phyloP scores from a whole-genome alignment of 2,329 filamentous ascomycete species.

The Passalora sequoiae region DNA sequence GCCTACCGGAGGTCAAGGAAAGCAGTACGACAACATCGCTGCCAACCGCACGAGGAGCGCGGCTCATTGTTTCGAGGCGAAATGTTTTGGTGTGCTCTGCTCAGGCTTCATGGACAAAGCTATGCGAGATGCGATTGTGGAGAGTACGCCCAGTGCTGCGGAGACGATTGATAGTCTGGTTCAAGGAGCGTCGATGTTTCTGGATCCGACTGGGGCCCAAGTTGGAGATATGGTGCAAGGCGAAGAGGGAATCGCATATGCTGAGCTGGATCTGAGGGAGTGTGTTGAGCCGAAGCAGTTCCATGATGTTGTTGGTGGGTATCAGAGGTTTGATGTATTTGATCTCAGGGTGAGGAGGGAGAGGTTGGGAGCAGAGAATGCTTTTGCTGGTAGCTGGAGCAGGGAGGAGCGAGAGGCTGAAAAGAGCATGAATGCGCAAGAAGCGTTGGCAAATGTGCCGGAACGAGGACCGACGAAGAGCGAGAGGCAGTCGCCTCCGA shows the following conservation, averaged over 20 bases:
- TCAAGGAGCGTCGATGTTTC: conserved; percentile 46
- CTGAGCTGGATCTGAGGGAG: conserved; percentile 46
- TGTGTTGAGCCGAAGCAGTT: conserved; percentile 55
- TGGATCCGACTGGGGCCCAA: conserved; percentile 48
- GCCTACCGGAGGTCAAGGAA: conserved; percentile 9
- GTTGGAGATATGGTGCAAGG: conserved; percentile 38
- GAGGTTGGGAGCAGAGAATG: conserved; percentile 1
- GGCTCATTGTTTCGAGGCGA: conserved; percentile 55
- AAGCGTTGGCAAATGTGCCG: neutral
- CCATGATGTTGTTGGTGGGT: conserved; percentile 53
- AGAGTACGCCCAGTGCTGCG: conserved; percentile 17
- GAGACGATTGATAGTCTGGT: conserved; percentile 37
- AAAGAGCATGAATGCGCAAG: neutral
- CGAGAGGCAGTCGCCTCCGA: neutral
- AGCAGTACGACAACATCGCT: conserved; percentile 51
- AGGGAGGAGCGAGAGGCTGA: neutral
- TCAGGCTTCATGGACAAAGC: conserved; percentile 39
- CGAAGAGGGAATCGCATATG: conserved; percentile 49
- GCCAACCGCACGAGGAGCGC: conserved; percentile 51
- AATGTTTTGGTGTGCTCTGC: conserved; percentile 52
- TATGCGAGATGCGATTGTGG: conserved; percentile 30
- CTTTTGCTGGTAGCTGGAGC: conserved; percentile 1
- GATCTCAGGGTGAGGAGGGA: conserved; percentile 41
- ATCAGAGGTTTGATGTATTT: conserved; percentile 53
- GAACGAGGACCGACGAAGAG: too few species aligned